Conservation (phyloP, 495 filamentous ascomycete genomes). For the Penicillium bovifimosum region DNA sequence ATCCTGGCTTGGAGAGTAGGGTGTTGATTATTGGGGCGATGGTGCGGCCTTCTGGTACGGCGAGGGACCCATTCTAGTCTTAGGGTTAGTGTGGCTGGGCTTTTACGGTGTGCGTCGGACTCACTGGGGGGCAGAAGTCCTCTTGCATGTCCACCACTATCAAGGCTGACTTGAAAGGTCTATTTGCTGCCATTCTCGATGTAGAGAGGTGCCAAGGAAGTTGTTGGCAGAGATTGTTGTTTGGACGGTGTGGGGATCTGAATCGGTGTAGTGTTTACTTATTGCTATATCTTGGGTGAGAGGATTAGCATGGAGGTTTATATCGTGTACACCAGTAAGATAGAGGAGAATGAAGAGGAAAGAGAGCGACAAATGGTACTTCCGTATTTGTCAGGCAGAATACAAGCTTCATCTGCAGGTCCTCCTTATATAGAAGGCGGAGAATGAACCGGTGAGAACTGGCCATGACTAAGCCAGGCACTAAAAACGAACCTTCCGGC, state of each 20-base stretch:
- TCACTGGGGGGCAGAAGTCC: conserved; percentile 89
- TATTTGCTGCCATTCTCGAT: conserved; percentile 9
- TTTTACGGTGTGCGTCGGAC: neutral
- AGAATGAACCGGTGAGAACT: neutral
- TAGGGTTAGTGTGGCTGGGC: conserved; percentile 8
- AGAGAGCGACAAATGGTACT: neutral
- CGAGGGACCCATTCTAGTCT: conserved; percentile 70
- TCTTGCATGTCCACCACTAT: conserved; percentile 89
- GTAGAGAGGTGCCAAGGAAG: neutral
- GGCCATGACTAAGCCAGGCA: conserved; percentile 26
- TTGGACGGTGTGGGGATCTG: too few species aligned
- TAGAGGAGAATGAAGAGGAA: neutral
- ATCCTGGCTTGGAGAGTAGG: conserved; percentile 63
- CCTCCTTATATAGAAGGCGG: neutral
- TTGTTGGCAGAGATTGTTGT: neutral
- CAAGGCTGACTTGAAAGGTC: conserved; percentile 39
- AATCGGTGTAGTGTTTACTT: neutral
- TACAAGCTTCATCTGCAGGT: neutral
- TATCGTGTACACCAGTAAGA: neutral
- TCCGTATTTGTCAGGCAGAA: conserved; percentile 5
- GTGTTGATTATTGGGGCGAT: conserved; percentile 67
- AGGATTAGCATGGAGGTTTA: neutral
- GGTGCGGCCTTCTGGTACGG: conserved; percentile 65
- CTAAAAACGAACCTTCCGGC: conserved; percentile 16
- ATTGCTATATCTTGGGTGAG: neutral